Percentiles rank a stretch among this genome's conserved stretches.
These are phyloP conservation scores for Cadophora sp. DNA, from an alignment of 2,329 filamentous ascomycete genomes.

Conservation along the genomic window DNA sequence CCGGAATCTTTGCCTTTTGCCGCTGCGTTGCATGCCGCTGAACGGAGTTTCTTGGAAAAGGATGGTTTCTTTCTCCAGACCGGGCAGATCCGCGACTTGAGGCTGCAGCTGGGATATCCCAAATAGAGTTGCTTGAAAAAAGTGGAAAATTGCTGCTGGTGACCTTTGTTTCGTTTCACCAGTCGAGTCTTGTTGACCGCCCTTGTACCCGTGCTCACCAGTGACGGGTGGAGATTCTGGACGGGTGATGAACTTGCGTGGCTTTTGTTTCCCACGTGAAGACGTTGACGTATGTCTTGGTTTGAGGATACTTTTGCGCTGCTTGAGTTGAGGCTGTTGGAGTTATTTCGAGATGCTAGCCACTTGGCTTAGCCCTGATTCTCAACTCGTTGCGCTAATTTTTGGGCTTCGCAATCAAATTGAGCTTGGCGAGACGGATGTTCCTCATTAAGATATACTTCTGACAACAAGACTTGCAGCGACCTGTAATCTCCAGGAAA, in stretches of 20 bases:
- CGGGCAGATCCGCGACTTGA: neutral
- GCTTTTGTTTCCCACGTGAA: conserved; percentile 17
- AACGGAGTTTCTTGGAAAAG: conserved; percentile 3
- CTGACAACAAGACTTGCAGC: neutral
- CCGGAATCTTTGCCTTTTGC: neutral
- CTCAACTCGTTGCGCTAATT: neutral
- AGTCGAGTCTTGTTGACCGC: conserved; percentile 23
- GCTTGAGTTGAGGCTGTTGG: conserved; percentile 5
- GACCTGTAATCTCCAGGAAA: conserved; percentile 13
- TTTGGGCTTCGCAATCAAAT: neutral
- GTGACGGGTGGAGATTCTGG: conserved; percentile 8
- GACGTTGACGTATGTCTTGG: conserved; percentile 7
- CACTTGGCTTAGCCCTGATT: neutral
- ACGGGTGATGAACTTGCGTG: conserved; percentile 16
- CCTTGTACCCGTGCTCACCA: conserved; percentile 21
- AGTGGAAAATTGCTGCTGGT: neutral
- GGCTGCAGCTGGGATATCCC: conserved; percentile 20
- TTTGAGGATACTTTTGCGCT: conserved; percentile 10
- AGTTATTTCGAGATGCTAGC: conserved; percentile 6
- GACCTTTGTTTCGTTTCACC: conserved; percentile 30
- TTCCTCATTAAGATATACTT: neutral
- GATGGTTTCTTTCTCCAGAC: conserved; percentile 1
- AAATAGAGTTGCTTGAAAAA: conserved; percentile 15
- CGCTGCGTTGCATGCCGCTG: neutral
- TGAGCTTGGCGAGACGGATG: neutral